Evolutionary conservation across 208 protist species (phyloP), one percentile per base, ranked within the genome.

Genomic region (Crithidia sp.): DNA sequence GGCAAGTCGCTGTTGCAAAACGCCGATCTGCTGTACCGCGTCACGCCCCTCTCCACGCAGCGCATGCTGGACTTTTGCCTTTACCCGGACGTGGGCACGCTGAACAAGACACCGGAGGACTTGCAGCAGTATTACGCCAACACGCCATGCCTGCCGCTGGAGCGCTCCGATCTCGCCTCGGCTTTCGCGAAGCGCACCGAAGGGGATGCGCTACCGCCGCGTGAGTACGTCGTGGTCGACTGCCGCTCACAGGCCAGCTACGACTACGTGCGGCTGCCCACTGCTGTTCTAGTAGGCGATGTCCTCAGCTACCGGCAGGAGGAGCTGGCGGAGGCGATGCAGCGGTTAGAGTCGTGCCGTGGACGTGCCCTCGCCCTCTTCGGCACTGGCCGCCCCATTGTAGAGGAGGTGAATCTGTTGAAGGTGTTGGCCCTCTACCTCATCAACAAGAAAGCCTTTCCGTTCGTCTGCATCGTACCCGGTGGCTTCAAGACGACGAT

Each of bases 341-440:
- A 67, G 75, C 57, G 78, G 7, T 62, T 94, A 7, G 59, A 67
- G 53, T 67, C 76, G n/a, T 74, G 81, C 17, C 67, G 77, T 4
- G 95, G 92, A 13, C 62, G 58, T 43, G 89, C 96, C 49, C 56
- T 97, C 2, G 86, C 85, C 37, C 45, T 70, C 56, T 90, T 98
- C 63, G 89, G 92, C 28, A 95, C 92, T 0, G 92, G 92, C 2
- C 82, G 90, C 37, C 64, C 76, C 13, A 82, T 97, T 17, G 69
- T 70, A n/a, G 92, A 96, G 65, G 95, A 98, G 79, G 50, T 84
- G 45, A 98, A 97, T 70, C 73, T 96, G 73, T 76, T 98, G 14
- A 91, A 93, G 69, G 44, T 97, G 43, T 68, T 97, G n/a, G 79
- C 85, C 4, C 81, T 98, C 43, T 88, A 87, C 57, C 76, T 97